Percentiles rank a stretch among this genome's conserved stretches.
phyloP scores from a whole-genome alignment of 2,329 filamentous ascomycete genomes.

The Cladophialophora chaetospira region DNA sequence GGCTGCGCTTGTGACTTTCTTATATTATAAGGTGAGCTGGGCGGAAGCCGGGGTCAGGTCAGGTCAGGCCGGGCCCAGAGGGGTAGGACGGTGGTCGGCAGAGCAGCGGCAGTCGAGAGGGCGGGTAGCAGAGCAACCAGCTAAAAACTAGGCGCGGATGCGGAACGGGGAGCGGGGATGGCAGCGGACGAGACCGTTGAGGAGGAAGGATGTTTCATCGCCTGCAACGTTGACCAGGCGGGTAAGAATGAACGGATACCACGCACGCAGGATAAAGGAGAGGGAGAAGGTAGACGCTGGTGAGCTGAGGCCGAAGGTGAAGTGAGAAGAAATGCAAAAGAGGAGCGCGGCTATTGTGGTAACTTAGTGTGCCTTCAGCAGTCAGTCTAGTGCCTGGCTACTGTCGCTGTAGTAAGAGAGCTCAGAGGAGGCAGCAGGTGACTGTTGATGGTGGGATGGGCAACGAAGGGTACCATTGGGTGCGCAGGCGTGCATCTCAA shows the following conservation, averaged over 20 bases:
- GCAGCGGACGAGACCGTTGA: slow-evolving; percentile 16
- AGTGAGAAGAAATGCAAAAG: slow-evolving; percentile 19
- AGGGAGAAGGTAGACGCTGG: slow-evolving; percentile 10
- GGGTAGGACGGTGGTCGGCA: slow-evolving; percentile 29
- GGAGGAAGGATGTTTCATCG: slow-evolving; percentile 28
- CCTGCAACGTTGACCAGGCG: slow-evolving; percentile 26
- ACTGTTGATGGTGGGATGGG: slow-evolving; percentile 7
- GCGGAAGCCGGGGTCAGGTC: background rate
- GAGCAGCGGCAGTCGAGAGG: slow-evolving; percentile 10
- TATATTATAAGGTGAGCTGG: background rate
- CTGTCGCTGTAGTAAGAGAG: slow-evolving; percentile 7
- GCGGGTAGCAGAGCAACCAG: slow-evolving; percentile 1
- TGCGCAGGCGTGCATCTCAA: background rate
- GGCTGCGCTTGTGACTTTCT: background rate
- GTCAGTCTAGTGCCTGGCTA: slow-evolving; percentile 24
- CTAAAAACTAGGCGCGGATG: slow-evolving; percentile 16
- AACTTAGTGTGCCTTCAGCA: slow-evolving; percentile 2
- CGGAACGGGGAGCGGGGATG: slow-evolving; percentile 21
- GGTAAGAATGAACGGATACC: slow-evolving; percentile 22
- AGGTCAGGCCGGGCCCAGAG: slow-evolving; percentile 14
- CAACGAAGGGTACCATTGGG: slow-evolving; percentile 7
- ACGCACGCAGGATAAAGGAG: slow-evolving; percentile 15
- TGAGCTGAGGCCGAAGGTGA: slow-evolving; percentile 13
- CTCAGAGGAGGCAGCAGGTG: slow-evolving; percentile 12
- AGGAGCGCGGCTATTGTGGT: slow-evolving; percentile 24